These are phyloP conservation scores for Brettanomyces naardenensis DNA, from an alignment of 805 yeast species.

Conservation along the genomic window DNA sequence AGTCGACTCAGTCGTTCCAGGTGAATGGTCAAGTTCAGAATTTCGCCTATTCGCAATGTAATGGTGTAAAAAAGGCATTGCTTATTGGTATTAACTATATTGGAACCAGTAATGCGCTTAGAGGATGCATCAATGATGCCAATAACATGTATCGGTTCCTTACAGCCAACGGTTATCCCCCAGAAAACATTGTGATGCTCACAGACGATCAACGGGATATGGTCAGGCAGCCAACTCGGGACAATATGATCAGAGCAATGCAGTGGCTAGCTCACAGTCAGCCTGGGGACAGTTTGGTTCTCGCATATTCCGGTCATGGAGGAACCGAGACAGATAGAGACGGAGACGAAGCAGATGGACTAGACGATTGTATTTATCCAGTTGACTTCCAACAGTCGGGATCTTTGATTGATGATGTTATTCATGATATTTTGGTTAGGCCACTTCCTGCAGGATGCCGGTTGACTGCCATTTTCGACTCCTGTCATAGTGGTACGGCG, in stretches of 20 bases:
- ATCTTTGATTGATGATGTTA: slow-evolving; percentile 61
- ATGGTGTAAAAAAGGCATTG: slow-evolving; percentile 68
- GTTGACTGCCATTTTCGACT: slow-evolving; percentile 73
- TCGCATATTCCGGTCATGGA: slow-evolving; percentile 87
- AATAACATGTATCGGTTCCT: slow-evolving; percentile 36
- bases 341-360: slow-evolving; percentile 30
- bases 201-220: slow-evolving; percentile 47
- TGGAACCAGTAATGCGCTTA: slow-evolving; percentile 50
- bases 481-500: slow-evolving; percentile 82
- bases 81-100: slow-evolving; percentile 73
- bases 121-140: slow-evolving; percentile 80
- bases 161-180: slow-evolving; percentile 37
- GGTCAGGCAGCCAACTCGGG: slow-evolving; percentile 51
- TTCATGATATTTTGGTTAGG: slow-evolving; percentile 65
- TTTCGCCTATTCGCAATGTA: slow-evolving; percentile 57
- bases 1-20: slow-evolving; percentile 13
- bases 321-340: slow-evolving; percentile 57
- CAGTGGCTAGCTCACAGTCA: slow-evolving; percentile 71
- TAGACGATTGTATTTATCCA: slow-evolving; percentile 30
- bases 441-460: slow-evolving; percentile 68
- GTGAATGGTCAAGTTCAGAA: slow-evolving; percentile 21
- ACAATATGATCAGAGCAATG: slow-evolving; percentile 71
- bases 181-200: slow-evolving; percentile 50
- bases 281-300: slow-evolving; percentile 70
- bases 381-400: slow-evolving; percentile 52